phyloP scores from a whole-genome alignment of 495 filamentous ascomycete species.

The Aspergillus asperescens region DNA sequence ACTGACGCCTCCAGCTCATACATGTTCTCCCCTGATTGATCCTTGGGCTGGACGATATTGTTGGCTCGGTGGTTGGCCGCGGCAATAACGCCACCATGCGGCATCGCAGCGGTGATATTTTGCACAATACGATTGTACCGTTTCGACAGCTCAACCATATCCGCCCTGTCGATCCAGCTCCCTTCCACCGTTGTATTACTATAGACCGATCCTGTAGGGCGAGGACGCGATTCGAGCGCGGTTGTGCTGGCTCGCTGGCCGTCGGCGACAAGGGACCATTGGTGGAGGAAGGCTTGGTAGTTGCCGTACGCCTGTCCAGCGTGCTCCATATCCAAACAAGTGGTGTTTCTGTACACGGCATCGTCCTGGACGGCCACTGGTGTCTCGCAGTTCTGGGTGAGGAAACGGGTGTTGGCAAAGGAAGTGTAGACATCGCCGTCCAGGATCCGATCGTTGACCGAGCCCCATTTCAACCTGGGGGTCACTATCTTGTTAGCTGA shows the following conservation, averaged over 20 bases:
- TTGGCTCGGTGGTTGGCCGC: slow-evolving; percentile 57
- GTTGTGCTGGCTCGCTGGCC: slow-evolving; percentile 32
- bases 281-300: slow-evolving; percentile 40
- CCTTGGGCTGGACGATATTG: slow-evolving; percentile 59
- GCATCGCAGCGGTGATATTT: slow-evolving; percentile 71
- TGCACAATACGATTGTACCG: slow-evolving; percentile 51
- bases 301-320: slow-evolving; percentile 56
- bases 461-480: slow-evolving; percentile 56
- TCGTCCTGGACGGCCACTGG: slow-evolving; percentile 47
- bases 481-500: slow-evolving; percentile 41
- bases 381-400: slow-evolving; percentile 50
- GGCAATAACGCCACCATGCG: slow-evolving; percentile 59
- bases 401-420: slow-evolving; percentile 55
- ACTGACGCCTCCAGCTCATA: slow-evolving; percentile 62
- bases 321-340: slow-evolving; percentile 61
- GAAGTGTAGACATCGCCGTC: slow-evolving; percentile 49
- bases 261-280: slow-evolving; percentile 43
- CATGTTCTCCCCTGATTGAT: slow-evolving; percentile 58
- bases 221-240: slow-evolving; percentile 41
- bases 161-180: slow-evolving; percentile 51
- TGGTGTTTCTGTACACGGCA: slow-evolving; percentile 27
- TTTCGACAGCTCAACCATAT: slow-evolving; percentile 44
- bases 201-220: slow-evolving; percentile 50
- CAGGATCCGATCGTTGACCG: slow-evolving; percentile 38
- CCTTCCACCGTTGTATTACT: slow-evolving; percentile 62